Percentiles rank a stretch among this genome's conserved stretches.
phyloP scores from a whole-genome alignment of 805 yeast genomes.

The Pichia scutulata region DNA sequence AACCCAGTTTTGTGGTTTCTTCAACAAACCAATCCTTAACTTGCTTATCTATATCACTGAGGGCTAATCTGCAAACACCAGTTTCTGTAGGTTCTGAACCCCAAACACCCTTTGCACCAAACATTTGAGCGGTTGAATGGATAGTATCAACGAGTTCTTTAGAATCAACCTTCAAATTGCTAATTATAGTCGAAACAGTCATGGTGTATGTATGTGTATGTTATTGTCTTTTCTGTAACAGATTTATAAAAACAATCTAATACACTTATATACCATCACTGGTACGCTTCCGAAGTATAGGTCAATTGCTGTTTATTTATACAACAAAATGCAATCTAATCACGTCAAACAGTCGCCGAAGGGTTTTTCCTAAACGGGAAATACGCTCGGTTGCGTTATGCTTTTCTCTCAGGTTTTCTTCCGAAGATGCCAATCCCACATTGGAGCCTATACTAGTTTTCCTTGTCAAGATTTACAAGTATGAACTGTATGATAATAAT shows the following conservation, averaged over 20 bases:
- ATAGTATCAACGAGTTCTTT: conserved; percentile 42
- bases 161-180: conserved; percentile 10
- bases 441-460: too few relatives aligned
- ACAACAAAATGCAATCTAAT: not conserved
- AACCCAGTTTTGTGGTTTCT: conserved; percentile 47
- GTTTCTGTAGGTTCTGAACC: conserved; percentile 49
- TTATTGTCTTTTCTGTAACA: not conserved
- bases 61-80: conserved; percentile 60
- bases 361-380: not conserved
- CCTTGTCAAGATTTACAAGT: too few relatives aligned
- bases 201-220: not conserved
- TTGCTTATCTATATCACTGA: conserved; percentile 52
- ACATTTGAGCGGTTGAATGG: conserved; percentile 47
- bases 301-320: not conserved
- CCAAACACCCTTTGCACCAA: conserved; percentile 61
- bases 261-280: too few relatives aligned
- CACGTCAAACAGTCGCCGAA: not conserved
- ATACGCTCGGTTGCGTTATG: not conserved
- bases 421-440: too few relatives aligned
- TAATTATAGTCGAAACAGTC: conserved; percentile 4
- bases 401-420: too few relatives aligned
- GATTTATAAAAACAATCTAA: too few relatives aligned
- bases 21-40: conserved; percentile 60
- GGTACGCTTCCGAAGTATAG: too few relatives aligned
- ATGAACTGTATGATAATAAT: too few relatives aligned